Base-by-base conservation (phyloP, 2,329 filamentous ascomycete species). In the Catunica adiposa region DNA sequence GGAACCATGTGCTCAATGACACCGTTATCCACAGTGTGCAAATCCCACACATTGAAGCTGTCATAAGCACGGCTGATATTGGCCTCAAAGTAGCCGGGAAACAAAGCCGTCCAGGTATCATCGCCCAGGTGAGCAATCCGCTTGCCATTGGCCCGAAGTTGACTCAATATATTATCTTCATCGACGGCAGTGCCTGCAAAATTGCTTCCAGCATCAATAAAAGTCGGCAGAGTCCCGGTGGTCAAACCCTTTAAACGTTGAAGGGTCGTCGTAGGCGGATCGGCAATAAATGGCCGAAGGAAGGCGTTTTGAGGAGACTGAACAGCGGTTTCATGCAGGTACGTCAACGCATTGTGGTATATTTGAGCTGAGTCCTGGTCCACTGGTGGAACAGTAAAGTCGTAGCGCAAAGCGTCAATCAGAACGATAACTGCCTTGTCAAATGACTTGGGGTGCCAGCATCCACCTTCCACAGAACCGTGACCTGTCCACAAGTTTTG, bases 11-110 rank as follows among this genome's bases (percentile, higher is more conserved):
- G 86, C 62, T 94, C 85, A 11, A 83, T 84, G 23, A 98, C 92
- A 0, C 92, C 92, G 64, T 96, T 90, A 65, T 98, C 92, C 2
- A 98, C 86, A 0, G 92, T 97, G 67, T 97, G 89, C 63, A 98
- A 69, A 67, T 98, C 92, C 88, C 89, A 96, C 5, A 97, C 92
- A 64, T 97, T 96, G 71, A 98, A 94, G 59, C 90, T 97, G 66
- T 97, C 90, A 67, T 95, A 98, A 0, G 92, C 80, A 62, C 76
- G 80, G 62, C 89, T 95, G 56, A 96, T 79, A 56, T 90, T 85
- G 7, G 82, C 72, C 66, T 95, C 83, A 63, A 98, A 98, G 67
- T 94, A 89, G n/a, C 77, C 86, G 0, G 92, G 92, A 66, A 97
- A 98, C 15, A 98, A 73, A 46, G 87, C 78, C 61, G 89, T 86